Percentiles rank a stretch among this genome's conserved stretches.
Evolutionary conservation across 1,139 yeast genomes (phyloP).

Genomic region (Candida buenavistaensis): DNA sequence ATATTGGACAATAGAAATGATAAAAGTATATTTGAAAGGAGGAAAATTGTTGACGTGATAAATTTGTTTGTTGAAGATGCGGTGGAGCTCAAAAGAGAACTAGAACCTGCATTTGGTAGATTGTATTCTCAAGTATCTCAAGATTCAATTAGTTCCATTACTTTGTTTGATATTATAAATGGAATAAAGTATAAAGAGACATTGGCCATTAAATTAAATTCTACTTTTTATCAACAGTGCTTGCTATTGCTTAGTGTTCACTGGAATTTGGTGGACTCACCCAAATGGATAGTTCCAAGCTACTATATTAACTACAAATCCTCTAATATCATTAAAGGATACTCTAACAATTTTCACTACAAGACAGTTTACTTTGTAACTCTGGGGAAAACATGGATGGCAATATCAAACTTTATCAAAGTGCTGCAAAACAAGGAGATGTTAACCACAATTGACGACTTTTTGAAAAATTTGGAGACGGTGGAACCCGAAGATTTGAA

Average conservation of each 20-base stretch:
- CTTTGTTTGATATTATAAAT: slow-evolving; percentile 24
- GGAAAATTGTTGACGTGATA: slow-evolving; percentile 19
- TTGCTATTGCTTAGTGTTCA: slow-evolving; percentile 31
- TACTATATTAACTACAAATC: slow-evolving; percentile 11
- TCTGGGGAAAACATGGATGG: slow-evolving; percentile 17
- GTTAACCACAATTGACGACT: slow-evolving; percentile 15
- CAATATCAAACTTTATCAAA: slow-evolving; percentile 18
- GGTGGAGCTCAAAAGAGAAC: slow-evolving; percentile 10
- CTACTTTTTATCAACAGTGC: slow-evolving; percentile 30
- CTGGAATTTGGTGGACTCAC: slow-evolving; percentile 23
- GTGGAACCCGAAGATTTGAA: slow-evolving; percentile 24
- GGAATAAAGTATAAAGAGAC: slow-evolving; percentile 20
- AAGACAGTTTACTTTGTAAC: slow-evolving; percentile 26
- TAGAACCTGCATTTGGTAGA: slow-evolving; percentile 19
- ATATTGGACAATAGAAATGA: slow-evolving; percentile 28
- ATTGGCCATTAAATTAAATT: slow-evolving; percentile 15
- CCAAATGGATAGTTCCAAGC: slow-evolving; percentile 30
- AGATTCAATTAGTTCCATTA: slow-evolving; percentile 17
- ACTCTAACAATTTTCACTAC: slow-evolving; percentile 29
- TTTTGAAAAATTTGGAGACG: slow-evolving; percentile 17
- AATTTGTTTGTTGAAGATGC: slow-evolving; percentile 20
- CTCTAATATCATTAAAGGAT: slow-evolving; percentile 25
- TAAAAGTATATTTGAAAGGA: slow-evolving; percentile 17
- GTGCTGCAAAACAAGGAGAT: slow-evolving; percentile 13
- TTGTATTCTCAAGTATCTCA: slow-evolving; percentile 27